These are phyloP conservation scores for Leccinum ochraceum DNA, from an alignment of 768 basidiomycete genomes.

Conservation along the genomic window DNA sequence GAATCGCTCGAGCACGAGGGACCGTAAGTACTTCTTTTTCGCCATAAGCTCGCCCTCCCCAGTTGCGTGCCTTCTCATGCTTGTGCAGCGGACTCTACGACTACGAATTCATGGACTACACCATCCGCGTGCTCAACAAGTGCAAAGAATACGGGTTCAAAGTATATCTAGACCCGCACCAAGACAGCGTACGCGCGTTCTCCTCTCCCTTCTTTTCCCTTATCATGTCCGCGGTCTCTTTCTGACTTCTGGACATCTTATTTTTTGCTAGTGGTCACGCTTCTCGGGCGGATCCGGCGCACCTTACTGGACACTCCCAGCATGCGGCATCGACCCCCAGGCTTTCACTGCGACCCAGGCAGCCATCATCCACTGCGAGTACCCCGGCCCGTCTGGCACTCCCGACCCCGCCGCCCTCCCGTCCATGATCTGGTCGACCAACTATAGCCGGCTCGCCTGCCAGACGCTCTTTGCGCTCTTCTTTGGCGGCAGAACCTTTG, in stretches of 20 bases:
- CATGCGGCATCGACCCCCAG: constrained; percentile 87
- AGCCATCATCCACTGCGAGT: constrained; percentile 89
- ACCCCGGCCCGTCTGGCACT: constrained; percentile 52
- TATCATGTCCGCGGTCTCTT: not conserved
- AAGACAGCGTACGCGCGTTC: constrained; percentile 74
- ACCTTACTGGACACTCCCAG: constrained; percentile 89
- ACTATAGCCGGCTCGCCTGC: constrained; percentile 85
- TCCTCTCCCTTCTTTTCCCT: not conserved
- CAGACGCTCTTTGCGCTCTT: constrained; percentile 95
- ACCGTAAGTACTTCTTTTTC: constrained; percentile 66
- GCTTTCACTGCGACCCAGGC: constrained; percentile 85
- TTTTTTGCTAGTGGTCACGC: constrained; percentile 75
- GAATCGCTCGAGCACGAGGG: constrained; percentile 92
- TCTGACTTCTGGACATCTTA: not conserved
- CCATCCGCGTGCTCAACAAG: constrained; percentile 80
- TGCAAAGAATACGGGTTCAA: constrained; percentile 92
- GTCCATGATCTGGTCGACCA: constrained; percentile 97
- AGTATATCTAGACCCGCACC: constrained; percentile 94
- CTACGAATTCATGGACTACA: constrained; percentile 90
- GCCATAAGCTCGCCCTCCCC: not conserved
- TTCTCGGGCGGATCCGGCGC: constrained; percentile 95
- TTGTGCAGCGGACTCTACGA: constrained; percentile 80
- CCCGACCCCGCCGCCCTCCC: constrained; percentile 78
- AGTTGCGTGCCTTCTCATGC: not conserved
- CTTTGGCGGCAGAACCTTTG: constrained; percentile 87